Evolutionary conservation across 2,329 filamentous ascomycete genomes (phyloP).

Genomic region (Cadophora sp.): DNA sequence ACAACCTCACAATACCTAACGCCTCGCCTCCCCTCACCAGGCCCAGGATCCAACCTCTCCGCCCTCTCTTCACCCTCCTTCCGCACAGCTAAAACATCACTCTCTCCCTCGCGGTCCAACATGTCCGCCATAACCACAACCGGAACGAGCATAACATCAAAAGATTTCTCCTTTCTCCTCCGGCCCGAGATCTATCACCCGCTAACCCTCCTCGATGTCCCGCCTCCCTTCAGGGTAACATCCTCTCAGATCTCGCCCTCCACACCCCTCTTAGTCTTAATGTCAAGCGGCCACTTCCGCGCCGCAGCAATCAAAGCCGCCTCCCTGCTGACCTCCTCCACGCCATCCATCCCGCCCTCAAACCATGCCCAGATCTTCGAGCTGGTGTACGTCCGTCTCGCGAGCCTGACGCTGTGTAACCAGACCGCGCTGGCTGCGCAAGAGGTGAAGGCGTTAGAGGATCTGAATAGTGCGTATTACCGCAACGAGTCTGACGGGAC

Average conservation of each 20-base stretch:
- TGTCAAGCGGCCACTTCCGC: conserved; percentile 79
- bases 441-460: conserved; percentile 68
- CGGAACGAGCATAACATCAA: conserved; percentile 49
- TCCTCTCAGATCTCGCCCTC: conserved; percentile 66
- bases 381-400: conserved; percentile 80
- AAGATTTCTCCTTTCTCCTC: conserved; percentile 83
- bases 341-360: conserved; percentile 42
- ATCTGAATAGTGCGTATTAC: conserved; percentile 64
- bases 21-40: conserved; percentile 39
- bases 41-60: conserved; percentile 39
- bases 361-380: conserved; percentile 74
- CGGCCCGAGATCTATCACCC: conserved; percentile 84
- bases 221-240: conserved; percentile 72
- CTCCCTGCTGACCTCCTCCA: conserved; percentile 62
- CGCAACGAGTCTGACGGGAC: conserved; percentile 58
- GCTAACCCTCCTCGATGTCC: conserved; percentile 68
- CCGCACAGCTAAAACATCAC: conserved; percentile 38
- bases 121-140: conserved; percentile 41
- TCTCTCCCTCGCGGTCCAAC: conserved; percentile 40
- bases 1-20: conserved; percentile 34
- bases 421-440: conserved; percentile 72
- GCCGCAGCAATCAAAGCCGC: conserved; percentile 75
- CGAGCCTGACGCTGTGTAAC: conserved; percentile 81
- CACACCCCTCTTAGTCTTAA: conserved; percentile 70
- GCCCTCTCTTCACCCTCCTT: conserved; percentile 35